Percentiles rank a stretch among this genome's conserved stretches.
Conservation (phyloP, 768 basidiomycete species). For the Leccinum variicolor region DNA sequence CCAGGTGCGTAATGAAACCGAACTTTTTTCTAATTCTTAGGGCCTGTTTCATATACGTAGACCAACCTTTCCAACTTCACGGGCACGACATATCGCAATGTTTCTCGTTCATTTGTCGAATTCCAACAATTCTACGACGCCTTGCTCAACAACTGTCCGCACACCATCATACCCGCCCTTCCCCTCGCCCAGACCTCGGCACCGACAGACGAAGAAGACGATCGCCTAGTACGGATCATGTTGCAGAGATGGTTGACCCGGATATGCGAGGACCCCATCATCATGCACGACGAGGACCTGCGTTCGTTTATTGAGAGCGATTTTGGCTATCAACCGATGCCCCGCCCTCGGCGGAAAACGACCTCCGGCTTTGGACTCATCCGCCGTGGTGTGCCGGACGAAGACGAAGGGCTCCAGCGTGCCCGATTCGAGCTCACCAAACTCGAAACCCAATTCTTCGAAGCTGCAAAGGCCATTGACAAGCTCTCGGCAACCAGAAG, state of each 20-base stretch:
- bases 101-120: slow-evolving; percentile 92
- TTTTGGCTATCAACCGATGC: slow-evolving; percentile 91
- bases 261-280: slow-evolving; percentile 87
- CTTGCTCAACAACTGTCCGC: slow-evolving; percentile 85
- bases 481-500: slow-evolving; percentile 77
- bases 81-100: slow-evolving; percentile 85
- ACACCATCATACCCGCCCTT: slow-evolving; percentile 93
- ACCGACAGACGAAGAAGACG: slow-evolving; percentile 97
- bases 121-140: slow-evolving; percentile 94
- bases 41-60: slow-evolving; percentile 37
- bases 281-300: slow-evolving; percentile 88
- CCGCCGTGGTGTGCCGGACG: slow-evolving; percentile 80
- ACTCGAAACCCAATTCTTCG: slow-evolving; percentile 89
- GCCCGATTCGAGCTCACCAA: slow-evolving; percentile 91
- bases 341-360: slow-evolving; percentile 67
- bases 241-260: slow-evolving; percentile 93
- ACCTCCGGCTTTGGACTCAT: slow-evolving; percentile 76
- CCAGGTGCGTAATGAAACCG: slow-evolving; percentile 55
- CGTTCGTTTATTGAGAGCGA: slow-evolving; percentile 96
- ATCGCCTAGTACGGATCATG: slow-evolving; percentile 91
- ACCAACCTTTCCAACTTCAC: slow-evolving; percentile 93
- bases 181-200: slow-evolving; percentile 97
- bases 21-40: not conserved
- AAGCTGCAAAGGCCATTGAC: slow-evolving; percentile 88
- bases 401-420: slow-evolving; percentile 88